These are phyloP conservation scores for Globisporangium cylindrosporum DNA, from an alignment of 352 stramenopile genomes.

Conservation along the genomic window DNA sequence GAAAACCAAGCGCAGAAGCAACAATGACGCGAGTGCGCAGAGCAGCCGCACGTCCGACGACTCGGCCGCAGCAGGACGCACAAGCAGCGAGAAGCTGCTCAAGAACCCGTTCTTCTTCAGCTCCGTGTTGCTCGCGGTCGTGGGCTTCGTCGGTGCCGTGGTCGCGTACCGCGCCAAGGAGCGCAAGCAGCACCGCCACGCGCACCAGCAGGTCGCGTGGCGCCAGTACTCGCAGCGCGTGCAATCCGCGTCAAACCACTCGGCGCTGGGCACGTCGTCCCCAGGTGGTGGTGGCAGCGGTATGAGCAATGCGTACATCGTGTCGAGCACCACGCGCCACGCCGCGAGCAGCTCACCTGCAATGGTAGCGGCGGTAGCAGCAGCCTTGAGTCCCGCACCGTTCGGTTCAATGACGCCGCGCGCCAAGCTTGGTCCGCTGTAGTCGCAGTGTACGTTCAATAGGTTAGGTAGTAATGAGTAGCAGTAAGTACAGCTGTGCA, in stretches of 20 bases:
- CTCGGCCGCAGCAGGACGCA: not conserved
- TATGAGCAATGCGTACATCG: not conserved
- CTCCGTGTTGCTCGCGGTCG: slow-evolving; percentile 29
- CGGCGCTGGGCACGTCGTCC: not conserved
- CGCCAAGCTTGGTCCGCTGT: not conserved
- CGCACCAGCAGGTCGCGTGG: slow-evolving; percentile 2
- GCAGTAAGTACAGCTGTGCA: too few relatives aligned
- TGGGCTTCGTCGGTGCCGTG: slow-evolving; percentile 25
- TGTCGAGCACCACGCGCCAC: slow-evolving; percentile 8
- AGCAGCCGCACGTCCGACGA: not conserved
- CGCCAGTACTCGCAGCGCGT: slow-evolving; percentile 5
- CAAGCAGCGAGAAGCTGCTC: slow-evolving; percentile 16
- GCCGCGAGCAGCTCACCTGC: not conserved
- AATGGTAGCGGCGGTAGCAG: not conserved
- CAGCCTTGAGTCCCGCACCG: not conserved
- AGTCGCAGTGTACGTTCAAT: not conserved
- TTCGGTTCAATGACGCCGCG: not conserved
- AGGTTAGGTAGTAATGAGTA: not conserved
- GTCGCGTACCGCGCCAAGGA: slow-evolving; percentile 26
- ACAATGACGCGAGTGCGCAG: not conserved
- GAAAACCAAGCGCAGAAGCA: not conserved
- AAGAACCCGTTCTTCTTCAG: slow-evolving; percentile 43
- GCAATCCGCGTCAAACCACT: not conserved
- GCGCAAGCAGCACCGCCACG: slow-evolving; percentile 9
- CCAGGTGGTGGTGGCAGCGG: not conserved